A percentile compares a stretch with the other conserved stretches of the same genome.
Evolutionary conservation across 1,139 yeast species (phyloP).

Genomic region (Zygosaccharomyces pseudobailii): DNA sequence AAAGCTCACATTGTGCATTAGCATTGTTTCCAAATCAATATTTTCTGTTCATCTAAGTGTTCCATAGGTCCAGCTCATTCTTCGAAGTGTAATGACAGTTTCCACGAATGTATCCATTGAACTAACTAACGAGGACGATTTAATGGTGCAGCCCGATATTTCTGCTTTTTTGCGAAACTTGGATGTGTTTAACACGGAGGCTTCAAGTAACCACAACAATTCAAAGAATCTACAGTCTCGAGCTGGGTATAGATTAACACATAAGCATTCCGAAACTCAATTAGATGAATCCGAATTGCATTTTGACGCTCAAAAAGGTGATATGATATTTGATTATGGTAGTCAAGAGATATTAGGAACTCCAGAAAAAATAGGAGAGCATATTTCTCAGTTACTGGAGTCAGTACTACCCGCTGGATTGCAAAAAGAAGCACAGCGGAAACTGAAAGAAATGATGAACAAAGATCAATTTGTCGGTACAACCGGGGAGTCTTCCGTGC

Average conservation of each 20-base stretch:
- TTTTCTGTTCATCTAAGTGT: neutral
- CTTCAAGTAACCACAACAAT: neutral
- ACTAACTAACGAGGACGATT: neutral
- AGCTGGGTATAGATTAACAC: slow-evolving; percentile 7
- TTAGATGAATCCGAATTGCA: slow-evolving; percentile 26
- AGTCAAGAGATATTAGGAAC: slow-evolving; percentile 25
- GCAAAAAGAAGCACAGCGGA: slow-evolving; percentile 22
- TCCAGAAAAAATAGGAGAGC: slow-evolving; percentile 29
- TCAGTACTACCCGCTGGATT: slow-evolving; percentile 30
- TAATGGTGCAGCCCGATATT: neutral
- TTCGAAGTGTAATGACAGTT: neutral
- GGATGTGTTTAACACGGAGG: neutral
- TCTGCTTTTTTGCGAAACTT: neutral
- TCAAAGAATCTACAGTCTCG: neutral
- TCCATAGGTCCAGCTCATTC: neutral
- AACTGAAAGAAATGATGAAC: slow-evolving; percentile 25
- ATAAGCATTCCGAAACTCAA: neutral
- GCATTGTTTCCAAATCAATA: neutral
- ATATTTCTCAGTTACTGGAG: slow-evolving; percentile 30
- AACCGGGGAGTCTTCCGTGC: slow-evolving; percentile 15
- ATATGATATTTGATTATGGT: slow-evolving; percentile 32
- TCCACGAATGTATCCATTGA: neutral
- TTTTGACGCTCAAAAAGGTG: slow-evolving; percentile 27
- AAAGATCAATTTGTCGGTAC: slow-evolving; percentile 14
- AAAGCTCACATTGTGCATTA: too few species aligned